A percentile compares a stretch with the other conserved stretches of the same genome.
Conservation (phyloP, 2,329 filamentous ascomycete species). For the Penicillium sp. region DNA sequence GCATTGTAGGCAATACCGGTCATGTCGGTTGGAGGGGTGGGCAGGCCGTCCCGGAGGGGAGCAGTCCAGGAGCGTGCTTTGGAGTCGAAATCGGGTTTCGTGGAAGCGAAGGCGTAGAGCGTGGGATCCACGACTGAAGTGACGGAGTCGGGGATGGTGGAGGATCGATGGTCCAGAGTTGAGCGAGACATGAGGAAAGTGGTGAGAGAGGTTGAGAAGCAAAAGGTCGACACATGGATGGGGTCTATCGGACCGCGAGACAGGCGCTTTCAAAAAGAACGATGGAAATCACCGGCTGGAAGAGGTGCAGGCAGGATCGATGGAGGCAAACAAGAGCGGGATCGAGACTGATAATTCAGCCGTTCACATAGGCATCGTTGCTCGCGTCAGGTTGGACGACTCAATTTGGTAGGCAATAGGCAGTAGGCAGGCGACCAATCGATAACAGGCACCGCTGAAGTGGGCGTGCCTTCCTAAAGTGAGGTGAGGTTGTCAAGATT, state of each 20-base stretch:
- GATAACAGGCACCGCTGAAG: too few species aligned
- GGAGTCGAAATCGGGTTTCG: conserved; percentile 15
- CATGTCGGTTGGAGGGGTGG: conserved; percentile 40
- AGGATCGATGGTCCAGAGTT: conserved; percentile 23
- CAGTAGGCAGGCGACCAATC: too few species aligned
- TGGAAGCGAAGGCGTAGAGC: conserved; percentile 9
- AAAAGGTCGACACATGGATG: conserved; percentile 14
- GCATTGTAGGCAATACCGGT: conserved; percentile 36
- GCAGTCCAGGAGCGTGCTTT: conserved; percentile 27
- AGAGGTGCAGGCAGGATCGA: too few species aligned
- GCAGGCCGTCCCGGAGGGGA: conserved; percentile 37
- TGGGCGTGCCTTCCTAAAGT: too few species aligned
- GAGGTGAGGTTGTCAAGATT: too few species aligned
- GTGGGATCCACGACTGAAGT: conserved; percentile 23
- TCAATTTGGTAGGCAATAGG: too few species aligned
- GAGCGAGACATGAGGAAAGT: conserved; percentile 31
- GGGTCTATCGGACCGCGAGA: not conserved
- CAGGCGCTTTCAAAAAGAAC: not conserved
- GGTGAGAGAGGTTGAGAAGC: conserved; percentile 5
- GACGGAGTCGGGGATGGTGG: conserved; percentile 23
- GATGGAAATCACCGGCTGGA: not conserved
- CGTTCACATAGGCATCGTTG: too few species aligned
- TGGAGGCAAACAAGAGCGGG: not conserved
- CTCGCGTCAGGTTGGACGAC: too few species aligned
- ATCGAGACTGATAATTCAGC: too few species aligned